These are phyloP conservation scores for Cladophialophora chaetospira DNA, from an alignment of 2,329 filamentous ascomycete species.

Conservation along the genomic window DNA sequence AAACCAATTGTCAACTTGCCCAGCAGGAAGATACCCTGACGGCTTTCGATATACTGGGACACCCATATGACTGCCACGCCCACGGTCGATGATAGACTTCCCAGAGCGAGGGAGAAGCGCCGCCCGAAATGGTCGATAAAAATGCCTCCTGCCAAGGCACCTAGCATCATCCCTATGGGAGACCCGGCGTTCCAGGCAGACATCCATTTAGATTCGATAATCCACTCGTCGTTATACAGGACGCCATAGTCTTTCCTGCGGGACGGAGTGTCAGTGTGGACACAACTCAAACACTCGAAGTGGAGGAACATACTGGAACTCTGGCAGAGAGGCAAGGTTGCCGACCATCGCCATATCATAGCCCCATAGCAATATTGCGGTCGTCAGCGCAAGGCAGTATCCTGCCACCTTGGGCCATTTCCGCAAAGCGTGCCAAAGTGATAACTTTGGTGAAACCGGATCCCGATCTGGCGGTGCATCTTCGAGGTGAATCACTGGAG, in stretches of 20 bases:
- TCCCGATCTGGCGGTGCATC: not conserved
- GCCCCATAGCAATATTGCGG: conserved; percentile 37
- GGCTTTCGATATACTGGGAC: conserved; percentile 37
- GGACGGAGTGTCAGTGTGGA: not conserved
- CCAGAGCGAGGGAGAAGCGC: conserved; percentile 40
- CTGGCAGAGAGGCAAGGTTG: conserved; percentile 35
- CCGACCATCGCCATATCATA: conserved; percentile 39
- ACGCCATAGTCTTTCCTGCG: conserved; percentile 39
- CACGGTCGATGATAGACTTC: conserved; percentile 42
- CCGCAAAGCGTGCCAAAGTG: conserved; percentile 14
- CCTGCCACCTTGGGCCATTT: conserved; percentile 23
- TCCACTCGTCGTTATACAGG: conserved; percentile 36
- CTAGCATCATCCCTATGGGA: conserved; percentile 43
- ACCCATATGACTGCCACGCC: conserved; percentile 42
- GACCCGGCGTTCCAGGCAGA: conserved; percentile 48
- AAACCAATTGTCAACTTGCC: conserved; percentile 52
- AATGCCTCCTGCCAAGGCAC: conserved; percentile 42
- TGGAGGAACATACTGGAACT: conserved; percentile 31
- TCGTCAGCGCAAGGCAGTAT: conserved; percentile 21
- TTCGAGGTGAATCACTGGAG: not conserved
- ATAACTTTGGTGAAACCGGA: not conserved
- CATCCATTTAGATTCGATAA: conserved; percentile 49
- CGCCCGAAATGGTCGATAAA: conserved; percentile 47
- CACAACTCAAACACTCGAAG: not conserved
- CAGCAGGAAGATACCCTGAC: conserved; percentile 46